Percentiles rank a stretch among this genome's conserved stretches.
phyloP scores from a whole-genome alignment of 441 rosid genomes.

The Eutrema salsugineum region DNA sequence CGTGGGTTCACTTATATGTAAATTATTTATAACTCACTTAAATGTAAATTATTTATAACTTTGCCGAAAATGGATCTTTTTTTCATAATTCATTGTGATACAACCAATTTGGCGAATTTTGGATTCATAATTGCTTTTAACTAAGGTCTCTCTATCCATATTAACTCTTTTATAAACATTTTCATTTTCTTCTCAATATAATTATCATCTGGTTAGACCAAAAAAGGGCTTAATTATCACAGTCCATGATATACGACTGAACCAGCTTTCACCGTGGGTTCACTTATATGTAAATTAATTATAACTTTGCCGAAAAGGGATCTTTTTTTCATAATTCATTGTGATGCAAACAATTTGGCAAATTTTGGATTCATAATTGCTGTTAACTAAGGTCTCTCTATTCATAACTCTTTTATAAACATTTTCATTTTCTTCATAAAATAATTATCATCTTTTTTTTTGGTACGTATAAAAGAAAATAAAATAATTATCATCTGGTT shows the following conservation, averaged over 20 bases:
- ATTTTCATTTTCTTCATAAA: not conserved
- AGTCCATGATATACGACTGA: not conserved
- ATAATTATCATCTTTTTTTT: too few relatives aligned
- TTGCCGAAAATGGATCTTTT: not conserved
- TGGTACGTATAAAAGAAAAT: too few relatives aligned
- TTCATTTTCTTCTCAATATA: not conserved
- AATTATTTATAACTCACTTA: not conserved
- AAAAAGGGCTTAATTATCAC: not conserved
- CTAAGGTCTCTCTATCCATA: not conserved
- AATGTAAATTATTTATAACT: not conserved
- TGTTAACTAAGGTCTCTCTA: not conserved
- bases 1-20: not conserved
- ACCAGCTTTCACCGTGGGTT: not conserved
- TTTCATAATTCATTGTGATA: not conserved
- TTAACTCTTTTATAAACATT: not conserved
- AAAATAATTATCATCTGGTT: not conserved
- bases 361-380: too few relatives aligned
- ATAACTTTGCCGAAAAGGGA: not conserved
- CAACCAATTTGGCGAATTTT: not conserved
- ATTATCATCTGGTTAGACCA: not conserved
- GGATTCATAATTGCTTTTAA: not conserved
- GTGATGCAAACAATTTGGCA: not conserved
- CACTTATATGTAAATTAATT: not conserved
- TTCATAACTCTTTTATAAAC: not conserved
- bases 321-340: not conserved